phyloP scores from a whole-genome alignment of 495 filamentous ascomycete genomes.

The Bacidia gigantensis region DNA sequence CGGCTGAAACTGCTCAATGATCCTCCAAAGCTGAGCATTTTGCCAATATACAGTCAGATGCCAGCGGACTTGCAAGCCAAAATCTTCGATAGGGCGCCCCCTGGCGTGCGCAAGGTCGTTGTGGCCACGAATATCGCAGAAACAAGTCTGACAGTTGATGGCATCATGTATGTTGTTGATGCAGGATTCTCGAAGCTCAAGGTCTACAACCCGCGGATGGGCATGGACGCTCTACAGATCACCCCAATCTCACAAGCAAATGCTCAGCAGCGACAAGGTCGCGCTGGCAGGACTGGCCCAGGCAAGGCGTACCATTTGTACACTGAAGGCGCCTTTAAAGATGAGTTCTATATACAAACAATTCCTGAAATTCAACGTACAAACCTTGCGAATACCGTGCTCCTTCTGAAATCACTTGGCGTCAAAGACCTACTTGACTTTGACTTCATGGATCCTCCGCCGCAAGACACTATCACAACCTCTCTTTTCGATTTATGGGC shows the following conservation, averaged over 20 bases:
- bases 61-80: slow-evolving; percentile 94
- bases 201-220: slow-evolving; percentile 97
- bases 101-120: slow-evolving; percentile 91
- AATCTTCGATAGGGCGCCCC: slow-evolving; percentile 84
- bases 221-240: slow-evolving; percentile 97
- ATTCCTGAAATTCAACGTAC: slow-evolving; percentile 98
- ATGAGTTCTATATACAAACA: slow-evolving; percentile 93
- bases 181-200: slow-evolving; percentile 94
- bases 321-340: slow-evolving; percentile 87
- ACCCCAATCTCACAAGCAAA: slow-evolving; percentile 98
- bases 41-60: slow-evolving; percentile 99
- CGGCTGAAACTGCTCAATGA: slow-evolving; percentile 84
- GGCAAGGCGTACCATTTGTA: slow-evolving; percentile 92
- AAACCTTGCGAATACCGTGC: slow-evolving; percentile 85
- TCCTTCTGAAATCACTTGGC: slow-evolving; percentile 86
- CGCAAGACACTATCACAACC: slow-evolving; percentile 94
- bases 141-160: slow-evolving; percentile 94
- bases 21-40: slow-evolving; percentile 83
- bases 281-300: slow-evolving; percentile 88
- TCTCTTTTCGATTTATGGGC: slow-evolving; percentile 98
- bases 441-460: slow-evolving; percentile 98
- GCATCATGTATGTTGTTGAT: slow-evolving; percentile 99
- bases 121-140: slow-evolving; percentile 99
- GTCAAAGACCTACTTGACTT: slow-evolving; percentile 94
- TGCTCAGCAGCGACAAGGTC: slow-evolving; percentile 80